Percentiles rank a stretch among this genome's conserved stretches.
Conservation (phyloP, 192 early-diverging fungal species). For the Haplosporangium gracile region DNA sequence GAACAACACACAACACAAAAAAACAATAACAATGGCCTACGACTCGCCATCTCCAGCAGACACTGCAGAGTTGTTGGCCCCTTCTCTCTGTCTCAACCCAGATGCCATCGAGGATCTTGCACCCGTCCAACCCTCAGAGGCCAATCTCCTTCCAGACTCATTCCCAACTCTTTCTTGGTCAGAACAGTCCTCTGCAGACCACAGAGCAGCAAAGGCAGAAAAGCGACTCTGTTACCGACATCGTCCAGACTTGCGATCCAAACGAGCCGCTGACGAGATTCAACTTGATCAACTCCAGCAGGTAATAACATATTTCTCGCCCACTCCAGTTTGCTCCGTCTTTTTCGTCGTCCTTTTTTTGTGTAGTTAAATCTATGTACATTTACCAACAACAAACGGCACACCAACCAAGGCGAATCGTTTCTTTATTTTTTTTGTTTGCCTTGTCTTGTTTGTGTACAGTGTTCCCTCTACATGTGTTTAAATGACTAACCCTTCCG, state of each 20-base stretch:
- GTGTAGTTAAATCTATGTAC: not conserved
- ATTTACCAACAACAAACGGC: not conserved
- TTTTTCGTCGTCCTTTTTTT: not conserved
- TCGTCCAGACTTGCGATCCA: conserved; percentile 67
- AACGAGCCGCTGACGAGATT: conserved; percentile 63
- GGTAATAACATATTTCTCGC: conserved; percentile 41
- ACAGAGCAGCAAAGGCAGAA: conserved; percentile 46
- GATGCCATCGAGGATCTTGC: conserved; percentile 55
- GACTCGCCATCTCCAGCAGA: conserved; percentile 53
- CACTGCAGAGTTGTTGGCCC: conserved; percentile 49
- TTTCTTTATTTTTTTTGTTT: not conserved
- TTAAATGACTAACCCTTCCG: conserved; percentile 16
- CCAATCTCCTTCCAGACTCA: conserved; percentile 35
- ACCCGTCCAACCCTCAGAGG: conserved; percentile 37
- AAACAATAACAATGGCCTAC: conserved; percentile 34
- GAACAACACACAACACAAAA: not conserved
- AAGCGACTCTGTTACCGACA: conserved; percentile 68
- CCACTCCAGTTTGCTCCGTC: not conserved
- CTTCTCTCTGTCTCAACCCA: conserved; percentile 50
- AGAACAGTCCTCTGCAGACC: conserved; percentile 46
- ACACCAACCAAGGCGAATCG: not conserved
- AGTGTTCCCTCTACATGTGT: not conserved
- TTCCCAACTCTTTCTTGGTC: conserved; percentile 50
- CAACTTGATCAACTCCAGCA: conserved; percentile 62
- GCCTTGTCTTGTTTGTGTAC: not conserved